Base-by-base conservation (phyloP, 2,329 filamentous ascomycete genomes). In the Phaeosphaeria sp. region DNA sequence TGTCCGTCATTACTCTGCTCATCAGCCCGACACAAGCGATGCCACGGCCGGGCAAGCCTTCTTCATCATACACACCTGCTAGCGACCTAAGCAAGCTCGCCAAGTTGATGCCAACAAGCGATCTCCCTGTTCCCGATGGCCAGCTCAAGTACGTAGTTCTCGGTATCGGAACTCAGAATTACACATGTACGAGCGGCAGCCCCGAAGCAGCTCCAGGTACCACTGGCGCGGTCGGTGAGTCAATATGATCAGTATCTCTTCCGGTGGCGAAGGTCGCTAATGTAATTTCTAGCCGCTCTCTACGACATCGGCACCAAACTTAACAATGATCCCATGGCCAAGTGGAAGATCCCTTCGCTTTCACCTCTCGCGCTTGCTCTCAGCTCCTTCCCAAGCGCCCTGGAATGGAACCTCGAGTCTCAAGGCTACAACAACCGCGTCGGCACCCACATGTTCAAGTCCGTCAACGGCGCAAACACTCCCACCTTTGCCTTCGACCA, bases 361-460 rank as follows among this genome's bases (percentile, higher is more conserved):
- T 68, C 73, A 1, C 70, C 71, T 1, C 70, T 77, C 40, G 72
- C 74, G 1, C 73, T 77, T 18, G 71, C 69, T 7, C 60, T 76
- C 21, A 63, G 57, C 39, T 53, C 64, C 21, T 55, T 59, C 22
- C 64, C 68, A 11, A 44, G 46, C 21, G 52, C 63, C 17, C 64
- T 76, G n/a, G 61, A 67, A 36, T 57, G 56, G 53, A 74, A 69
- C 52, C 67, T 77, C 50, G 53, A 57, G 27, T 60, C 62, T 1
- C 66, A 73, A 40, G 73, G 74, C 51, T 77, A 69, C 60, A 59
- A 69, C 52, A 53, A 67, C 6, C 81, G 83, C 66, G 71, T 88
- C 15, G 90, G 89, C 27, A 82, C 86, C 66, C 90, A 92, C 81
- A 90, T 82, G 83, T 92, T 92, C 81, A 84, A 74, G 59, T 61